Conservation (phyloP, 1,284 basidiomycete genomes). For the Phaffia rhodozyma region DNA sequence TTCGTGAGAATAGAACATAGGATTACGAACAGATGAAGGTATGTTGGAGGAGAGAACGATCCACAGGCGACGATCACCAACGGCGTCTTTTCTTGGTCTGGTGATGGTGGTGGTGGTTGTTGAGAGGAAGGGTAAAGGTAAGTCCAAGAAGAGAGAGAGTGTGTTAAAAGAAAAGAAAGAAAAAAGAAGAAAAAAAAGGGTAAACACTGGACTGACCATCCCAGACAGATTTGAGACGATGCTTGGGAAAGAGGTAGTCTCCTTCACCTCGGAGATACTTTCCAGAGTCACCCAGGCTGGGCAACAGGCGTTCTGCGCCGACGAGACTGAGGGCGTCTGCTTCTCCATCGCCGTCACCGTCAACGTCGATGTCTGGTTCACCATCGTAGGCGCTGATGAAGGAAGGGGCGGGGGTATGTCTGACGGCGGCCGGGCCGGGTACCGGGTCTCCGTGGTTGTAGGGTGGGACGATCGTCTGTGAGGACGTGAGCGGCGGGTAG, state of each 20-base stretch:
- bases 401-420: not conserved
- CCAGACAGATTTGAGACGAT: slow-evolving; percentile 35
- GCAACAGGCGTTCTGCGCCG: not conserved
- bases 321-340: slow-evolving; percentile 6
- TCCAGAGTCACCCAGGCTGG: slow-evolving; percentile 10
- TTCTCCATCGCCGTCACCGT: slow-evolving; percentile 13
- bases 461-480: not conserved
- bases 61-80: slow-evolving; percentile 43
- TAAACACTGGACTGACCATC: slow-evolving; percentile 29
- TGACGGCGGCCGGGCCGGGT: not conserved
- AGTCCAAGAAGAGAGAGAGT: slow-evolving; percentile 5
- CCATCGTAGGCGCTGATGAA: not conserved
- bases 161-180: too few species aligned
- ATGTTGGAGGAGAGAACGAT: slow-evolving; percentile 45
- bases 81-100: slow-evolving; percentile 39
- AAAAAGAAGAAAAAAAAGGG: too few species aligned
- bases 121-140: slow-evolving; percentile 6
- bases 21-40: slow-evolving; percentile 38
- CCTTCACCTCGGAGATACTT: slow-evolving; percentile 22
- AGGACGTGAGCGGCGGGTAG: not conserved
- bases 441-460: too few species aligned
- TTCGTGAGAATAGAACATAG: too few species aligned
- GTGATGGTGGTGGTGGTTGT: not conserved
- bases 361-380: not conserved
- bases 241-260: slow-evolving; percentile 35